Base-by-base conservation (phyloP, 2,329 filamentous ascomycete genomes). In the Colletotrichum scovillei region DNA sequence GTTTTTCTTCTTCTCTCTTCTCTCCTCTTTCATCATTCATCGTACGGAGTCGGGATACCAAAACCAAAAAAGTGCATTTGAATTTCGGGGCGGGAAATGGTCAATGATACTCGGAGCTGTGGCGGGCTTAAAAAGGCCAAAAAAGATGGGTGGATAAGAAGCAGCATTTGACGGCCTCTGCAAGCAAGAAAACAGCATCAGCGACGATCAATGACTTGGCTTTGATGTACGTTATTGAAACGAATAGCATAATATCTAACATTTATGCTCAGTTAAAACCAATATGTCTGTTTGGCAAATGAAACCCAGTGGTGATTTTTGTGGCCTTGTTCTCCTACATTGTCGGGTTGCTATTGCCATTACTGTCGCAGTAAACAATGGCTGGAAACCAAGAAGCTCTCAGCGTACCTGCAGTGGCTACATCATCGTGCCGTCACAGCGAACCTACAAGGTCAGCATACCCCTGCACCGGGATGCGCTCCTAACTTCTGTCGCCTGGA, bases 391-490 rank as follows among this genome's bases (percentile, higher is more conserved):
- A 22, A 24, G 63, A 35, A 64, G 69, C 53, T 72, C 7, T 32
- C 8, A 32, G 32, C n/a, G 72, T 74, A 72, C 68, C 68, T 74
- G 72, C 72, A 74, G 72, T 69, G 63, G 49, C 49, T 74, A 72
- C 72, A 72, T 74, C 72, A 74, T 72, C 52, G 72, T 68, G 57
- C 69, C 69, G 69, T 74, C 68, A 74, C 68, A 49, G 6, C 2
- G 7, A 63, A n/a, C 53, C 22, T 2, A 12, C 24, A 32, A 28
- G 38, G 57, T 22, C 60, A 57, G 71, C 67, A 46, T 32, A 73
- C 58, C 71, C 71, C 56, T 73, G 62, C 38, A 12, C 49, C 62
- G 60, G 62, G 57, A 58, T 60, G 35, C 65, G 67, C 60, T 73
- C 62, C 62, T 73, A 49, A 63, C 32, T 73, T 66, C 62, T 49